These are phyloP conservation scores for Helicostylum pulchrum DNA, from an alignment of 192 early-diverging fungal species.

Conservation along the genomic window DNA sequence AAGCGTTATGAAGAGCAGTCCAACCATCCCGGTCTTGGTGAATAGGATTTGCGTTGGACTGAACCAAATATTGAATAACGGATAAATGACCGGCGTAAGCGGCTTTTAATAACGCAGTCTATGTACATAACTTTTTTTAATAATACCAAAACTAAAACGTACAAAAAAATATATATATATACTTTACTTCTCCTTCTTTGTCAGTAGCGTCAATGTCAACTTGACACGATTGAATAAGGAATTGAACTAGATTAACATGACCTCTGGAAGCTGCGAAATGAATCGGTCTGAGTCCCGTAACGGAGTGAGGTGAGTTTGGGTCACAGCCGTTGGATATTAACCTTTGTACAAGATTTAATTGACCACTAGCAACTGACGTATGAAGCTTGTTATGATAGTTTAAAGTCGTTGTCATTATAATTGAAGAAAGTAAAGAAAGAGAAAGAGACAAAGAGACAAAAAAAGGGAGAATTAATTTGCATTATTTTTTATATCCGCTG, in stretches of 20 bases:
- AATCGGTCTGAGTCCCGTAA: conserved; percentile 50
- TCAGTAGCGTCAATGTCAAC: conserved; percentile 58
- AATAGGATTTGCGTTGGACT: conserved; percentile 48
- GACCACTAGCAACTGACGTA: background rate
- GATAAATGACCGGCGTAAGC: conserved; percentile 55
- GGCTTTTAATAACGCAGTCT: conserved; percentile 70
- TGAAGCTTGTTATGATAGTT: background rate
- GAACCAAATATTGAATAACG: conserved; percentile 55
- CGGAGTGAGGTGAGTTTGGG: conserved; percentile 1
- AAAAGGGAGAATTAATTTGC: too few species aligned
- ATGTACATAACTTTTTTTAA: background rate
- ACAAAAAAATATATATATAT: background rate
- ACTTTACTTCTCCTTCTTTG: conserved; percentile 57
- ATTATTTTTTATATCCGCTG: background rate
- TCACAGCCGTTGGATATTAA: background rate
- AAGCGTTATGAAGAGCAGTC: conserved; percentile 75
- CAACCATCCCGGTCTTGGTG: conserved; percentile 66
- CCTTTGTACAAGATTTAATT: background rate
- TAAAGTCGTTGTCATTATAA: background rate
- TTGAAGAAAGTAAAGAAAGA: background rate
- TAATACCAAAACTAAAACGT: background rate
- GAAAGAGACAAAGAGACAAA: background rate
- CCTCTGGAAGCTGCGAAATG: conserved; percentile 58
- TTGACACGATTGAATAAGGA: conserved; percentile 50
- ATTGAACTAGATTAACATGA: conserved; percentile 46